Base-by-base conservation (phyloP, 1,284 basidiomycete genomes). In the Vanrija pseudolonga region DNA sequence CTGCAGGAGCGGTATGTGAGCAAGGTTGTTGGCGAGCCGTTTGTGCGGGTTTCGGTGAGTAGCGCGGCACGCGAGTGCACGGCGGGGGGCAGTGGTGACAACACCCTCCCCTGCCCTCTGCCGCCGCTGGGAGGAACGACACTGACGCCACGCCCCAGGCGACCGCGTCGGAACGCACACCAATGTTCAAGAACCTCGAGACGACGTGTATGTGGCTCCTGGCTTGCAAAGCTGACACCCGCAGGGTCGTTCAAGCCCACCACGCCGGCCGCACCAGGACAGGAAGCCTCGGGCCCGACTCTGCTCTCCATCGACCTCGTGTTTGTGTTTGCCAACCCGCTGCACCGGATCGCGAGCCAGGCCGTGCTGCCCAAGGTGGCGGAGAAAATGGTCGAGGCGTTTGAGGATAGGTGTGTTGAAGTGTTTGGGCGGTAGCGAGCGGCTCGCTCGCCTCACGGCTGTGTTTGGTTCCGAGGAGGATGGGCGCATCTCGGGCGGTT, bases 1-100 rank as follows among this genome's bases (percentile, higher is more conserved):
- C 87, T 97, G 67, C 81, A 83, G 59, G 95, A 98, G 76, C 86
- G 84, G 70, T 98, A 97, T 74, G 81, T 88, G 43, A 94, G 90
- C 70, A 80, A 81, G 46, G 94, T 98, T 41, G 86, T 84, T 8
- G 90, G 90, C 64, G 78, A 77, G 47, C 90, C 90, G 12, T 83
- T 83, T 62, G 81, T 86, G 66, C 85, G 81, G 19, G 91, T 97
- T 7, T 80, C 87, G 78, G 94, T 91, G 66, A 63, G 83, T 79
- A 9, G 8, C 4, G 23, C 4, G 42, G 18, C 18, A 20, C 20
- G 18, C 14, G 28, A 11, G 45, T 36, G 38, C 17, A 40, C 9
- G 38, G 19, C 17, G 38, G 19, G 38, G 38, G 38, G 2, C 7
- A 38, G 37, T 38, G 6, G 37, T 6, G 14, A 14, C 14, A 12